Base-by-base conservation (phyloP, 1,284 basidiomycete species). In the Boletellus sp. region DNA sequence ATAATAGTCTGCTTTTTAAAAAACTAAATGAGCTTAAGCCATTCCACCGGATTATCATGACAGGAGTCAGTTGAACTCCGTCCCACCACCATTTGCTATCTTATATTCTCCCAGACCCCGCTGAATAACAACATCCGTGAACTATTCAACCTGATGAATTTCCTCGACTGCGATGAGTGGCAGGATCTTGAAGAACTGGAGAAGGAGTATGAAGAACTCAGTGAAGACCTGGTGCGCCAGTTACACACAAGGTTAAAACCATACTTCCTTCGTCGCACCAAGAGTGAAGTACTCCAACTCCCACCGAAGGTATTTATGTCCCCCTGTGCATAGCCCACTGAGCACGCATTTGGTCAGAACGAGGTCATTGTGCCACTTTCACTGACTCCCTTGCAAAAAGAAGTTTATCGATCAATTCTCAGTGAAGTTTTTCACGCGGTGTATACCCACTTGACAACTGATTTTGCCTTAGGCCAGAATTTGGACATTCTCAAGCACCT, bases 111-210 rank as follows among this genome's bases (percentile, higher is more conserved):
- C 19, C 64, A 94, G 80, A 98, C 97, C 1, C 96, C 96, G 2
- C 72, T 99, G 48, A 97, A 99, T 69, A 98, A 98, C 73, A 98
- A 97, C 63, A 86, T 98, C 35, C 82, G 91, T 48, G 96, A 99
- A 70, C 71, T 96, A 21, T 94, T 97, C 76, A 97, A 94, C 67
- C 77, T 97, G 39, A 92, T 97, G 83, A 91, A 93, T 68, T 97
- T 96, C 73, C 80, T 97, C 15, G 91, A 95, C 67, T 82, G 85
- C 1, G 64, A 74, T 2, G 75, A 85, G 50, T 96, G 90, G 89
- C 72, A 73, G 13, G 81, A 95, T 63, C 71, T 96, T 18, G 81
- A 85, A 57, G 76, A 69, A 5, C 75, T 95, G 5, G 85, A 87
- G 58, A 80, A 77, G 61, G 82, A 85, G 66, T 85, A 89, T 53